Evolutionary conservation across 306 rosid species (phyloP), one percentile per base, ranked within the genome.

Genomic region (Gillenia trifoliata): DNA sequence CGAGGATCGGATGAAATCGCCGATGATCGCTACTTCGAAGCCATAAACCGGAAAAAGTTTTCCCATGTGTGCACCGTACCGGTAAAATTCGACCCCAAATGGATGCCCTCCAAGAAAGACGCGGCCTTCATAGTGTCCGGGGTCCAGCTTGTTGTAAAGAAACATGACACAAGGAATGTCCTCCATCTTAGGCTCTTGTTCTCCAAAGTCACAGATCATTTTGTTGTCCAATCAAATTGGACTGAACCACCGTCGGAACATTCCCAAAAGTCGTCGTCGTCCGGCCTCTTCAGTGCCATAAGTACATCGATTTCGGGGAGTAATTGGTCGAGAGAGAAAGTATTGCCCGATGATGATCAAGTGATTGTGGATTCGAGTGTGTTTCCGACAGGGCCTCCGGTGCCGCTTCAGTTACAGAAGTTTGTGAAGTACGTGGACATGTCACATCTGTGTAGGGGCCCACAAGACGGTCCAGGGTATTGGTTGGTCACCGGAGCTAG

Each of bases 401-500:
- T 86, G 68, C 86, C 94, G 1, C 71, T 84, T 23, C 89, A 83
- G 33, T 54, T 85, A 2, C 90, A 83, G 20, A 94, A 85, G 82
- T 85, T 94, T 49, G 78, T 90, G 79, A 94, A 89, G 67, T 85
- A 85, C 73, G 95, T 92, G 17, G 96, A 94, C 11, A 71, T 82
- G 11, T 83, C 96, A 23, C 83, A 88, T 43, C 30, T 85, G 40
- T 89, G 88, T 71, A 89, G 78, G 81, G 97, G 96, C 0, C 93
- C 97, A 45, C 89, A 86, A 75, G 95, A 92, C 45, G 81, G 76
- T 70, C 99, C 99, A 56, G 99, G 99, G 6, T 87, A 94, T 81
- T 94, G 99, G 99, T 75, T 94, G 52, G 96, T 84, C 43, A 92
- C 93, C 1, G 99, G 91, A 40, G 97, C 97, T 29, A 90, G 80